Conservation (phyloP, 1,139 yeast species). For the Nakaseomyces nivariensis region DNA sequence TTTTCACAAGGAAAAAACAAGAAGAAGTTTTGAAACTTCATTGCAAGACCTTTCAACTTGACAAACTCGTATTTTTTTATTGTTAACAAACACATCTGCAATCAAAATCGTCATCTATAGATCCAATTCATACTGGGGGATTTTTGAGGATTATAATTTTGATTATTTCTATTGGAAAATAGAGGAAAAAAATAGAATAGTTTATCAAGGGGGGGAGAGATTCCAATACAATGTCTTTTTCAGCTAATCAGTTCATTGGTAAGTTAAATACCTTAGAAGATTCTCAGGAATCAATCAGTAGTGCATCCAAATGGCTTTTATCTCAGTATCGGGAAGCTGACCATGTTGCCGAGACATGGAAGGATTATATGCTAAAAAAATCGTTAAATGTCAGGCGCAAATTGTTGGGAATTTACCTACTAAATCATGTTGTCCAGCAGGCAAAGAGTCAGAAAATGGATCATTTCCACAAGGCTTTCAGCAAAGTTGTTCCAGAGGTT, state of each 20-base stretch:
- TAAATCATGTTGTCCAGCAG: constrained; percentile 80
- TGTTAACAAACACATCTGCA: too few species aligned
- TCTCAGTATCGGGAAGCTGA: constrained; percentile 63
- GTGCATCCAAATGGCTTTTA: constrained; percentile 79
- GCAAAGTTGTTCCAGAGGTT: constrained; percentile 36
- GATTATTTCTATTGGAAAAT: too few species aligned
- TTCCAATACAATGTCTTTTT: constrained; percentile 1
- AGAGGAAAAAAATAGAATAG: too few species aligned
- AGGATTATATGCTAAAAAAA: constrained; percentile 25
- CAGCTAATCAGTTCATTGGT: constrained; percentile 42
- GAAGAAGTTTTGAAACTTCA: too few species aligned
- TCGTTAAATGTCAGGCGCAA: constrained; percentile 37
- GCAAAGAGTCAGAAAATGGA: constrained; percentile 56
- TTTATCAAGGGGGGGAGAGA: not conserved
- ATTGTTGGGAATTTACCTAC: constrained; percentile 58
- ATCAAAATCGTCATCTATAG: too few species aligned
- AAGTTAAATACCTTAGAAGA: constrained; percentile 59
- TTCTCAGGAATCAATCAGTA: constrained; percentile 78
- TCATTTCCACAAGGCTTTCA: constrained; percentile 55
- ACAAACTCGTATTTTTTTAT: too few species aligned
- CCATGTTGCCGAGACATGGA: constrained; percentile 58
- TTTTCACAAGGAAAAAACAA: too few species aligned
- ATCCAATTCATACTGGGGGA: too few species aligned
- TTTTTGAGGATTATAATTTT: too few species aligned
- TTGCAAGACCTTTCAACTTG: too few species aligned